Percentiles rank a stretch among this genome's conserved stretches.
Evolutionary conservation across 345 rosid genomes (phyloP).

Genomic region (Acer negundo): DNA sequence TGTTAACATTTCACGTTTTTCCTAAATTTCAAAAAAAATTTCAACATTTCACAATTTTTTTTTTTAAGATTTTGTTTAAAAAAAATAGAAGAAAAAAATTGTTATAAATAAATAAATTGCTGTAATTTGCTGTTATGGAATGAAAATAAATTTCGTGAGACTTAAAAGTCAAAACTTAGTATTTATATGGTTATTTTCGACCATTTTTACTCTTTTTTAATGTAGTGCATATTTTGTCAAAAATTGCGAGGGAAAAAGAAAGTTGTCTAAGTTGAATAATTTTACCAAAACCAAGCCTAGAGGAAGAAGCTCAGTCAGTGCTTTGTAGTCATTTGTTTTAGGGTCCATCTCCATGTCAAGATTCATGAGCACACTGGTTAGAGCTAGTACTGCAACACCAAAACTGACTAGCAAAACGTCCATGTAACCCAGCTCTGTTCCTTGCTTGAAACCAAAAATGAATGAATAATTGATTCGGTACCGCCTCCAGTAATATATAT

Average conservation of each 20-base stretch:
- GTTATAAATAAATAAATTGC: too few species aligned
- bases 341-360: constrained; percentile 58
- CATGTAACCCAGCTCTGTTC: constrained; percentile 45
- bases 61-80: too few species aligned
- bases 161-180: too few species aligned
- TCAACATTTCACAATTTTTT: too few species aligned
- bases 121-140: too few species aligned
- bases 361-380: constrained; percentile 43
- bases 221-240: neutral
- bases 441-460: constrained; percentile 56
- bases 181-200: too few species aligned
- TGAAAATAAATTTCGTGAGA: too few species aligned
- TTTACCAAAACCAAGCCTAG: constrained; percentile 33
- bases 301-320: constrained; percentile 47
- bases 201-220: too few species aligned
- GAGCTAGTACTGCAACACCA: constrained; percentile 40
- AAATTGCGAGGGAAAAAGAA: neutral
- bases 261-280: neutral
- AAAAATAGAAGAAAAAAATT: too few species aligned
- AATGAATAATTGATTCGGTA: too few species aligned
- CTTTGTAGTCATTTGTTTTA: constrained; percentile 31
- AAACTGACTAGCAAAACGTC: constrained; percentile 49
- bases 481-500: constrained; percentile 32
- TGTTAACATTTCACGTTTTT: too few species aligned
- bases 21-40: too few species aligned